phyloP scores from a whole-genome alignment of 495 filamentous ascomycete species.

The Parmelia sp. region DNA sequence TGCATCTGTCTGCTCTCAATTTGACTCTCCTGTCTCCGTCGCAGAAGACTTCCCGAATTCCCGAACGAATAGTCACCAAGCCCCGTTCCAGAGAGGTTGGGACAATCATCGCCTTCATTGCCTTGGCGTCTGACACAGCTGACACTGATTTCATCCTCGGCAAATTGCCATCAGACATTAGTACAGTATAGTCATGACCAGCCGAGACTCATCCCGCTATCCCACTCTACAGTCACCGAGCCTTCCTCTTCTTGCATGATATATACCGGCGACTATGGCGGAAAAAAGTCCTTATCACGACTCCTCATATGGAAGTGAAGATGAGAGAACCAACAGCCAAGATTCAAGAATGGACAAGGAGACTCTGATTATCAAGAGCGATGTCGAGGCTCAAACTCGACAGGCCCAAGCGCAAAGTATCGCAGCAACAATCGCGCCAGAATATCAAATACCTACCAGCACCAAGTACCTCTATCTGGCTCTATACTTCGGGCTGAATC shows the following conservation, averaged over 20 bases:
- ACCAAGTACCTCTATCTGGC: conserved; percentile 43
- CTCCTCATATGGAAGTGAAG: conserved; percentile 4
- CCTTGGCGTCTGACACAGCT: background rate
- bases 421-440: background rate
- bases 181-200: background rate
- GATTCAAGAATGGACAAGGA: conserved; percentile 1
- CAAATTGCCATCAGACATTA: background rate
- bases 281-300: conserved; percentile 6
- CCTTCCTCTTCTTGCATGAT: background rate
- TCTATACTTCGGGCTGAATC: conserved; percentile 48
- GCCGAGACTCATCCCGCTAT: background rate
- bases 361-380: background rate
- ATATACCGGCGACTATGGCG: background rate
- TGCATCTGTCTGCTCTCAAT: background rate
- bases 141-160: background rate
- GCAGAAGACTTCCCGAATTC: background rate
- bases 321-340: conserved; percentile 4
- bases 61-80: background rate
- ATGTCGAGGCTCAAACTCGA: conserved; percentile 6
- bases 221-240: background rate
- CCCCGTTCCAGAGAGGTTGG: too few species aligned
- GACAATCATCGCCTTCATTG: background rate
- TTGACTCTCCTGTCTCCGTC: background rate
- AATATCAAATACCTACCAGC: conserved; percentile 29
- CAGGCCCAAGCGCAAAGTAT: background rate